Conservation (phyloP, 805 yeast genomes). For the Isabelozyma pseudorhagii region DNA sequence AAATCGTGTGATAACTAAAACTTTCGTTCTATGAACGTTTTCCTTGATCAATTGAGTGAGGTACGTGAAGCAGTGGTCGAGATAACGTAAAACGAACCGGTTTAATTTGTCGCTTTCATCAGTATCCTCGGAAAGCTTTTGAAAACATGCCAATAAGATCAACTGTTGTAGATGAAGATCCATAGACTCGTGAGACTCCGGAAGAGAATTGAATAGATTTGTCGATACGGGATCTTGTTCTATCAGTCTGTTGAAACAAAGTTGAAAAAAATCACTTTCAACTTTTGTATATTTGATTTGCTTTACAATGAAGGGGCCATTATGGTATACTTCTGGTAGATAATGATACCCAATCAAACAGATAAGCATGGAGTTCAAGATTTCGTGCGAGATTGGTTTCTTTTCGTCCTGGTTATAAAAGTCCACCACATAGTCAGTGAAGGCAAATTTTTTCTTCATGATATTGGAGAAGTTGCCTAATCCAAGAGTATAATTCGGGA, state of each 20-base stretch:
- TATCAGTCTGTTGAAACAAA: constrained; percentile 5
- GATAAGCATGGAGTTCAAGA: constrained; percentile 23
- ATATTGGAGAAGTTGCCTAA: constrained; percentile 41
- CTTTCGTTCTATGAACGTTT: constrained; percentile 3
- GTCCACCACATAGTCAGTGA: constrained; percentile 19
- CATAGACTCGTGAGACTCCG: constrained; percentile 3
- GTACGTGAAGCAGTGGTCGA: constrained; percentile 15
- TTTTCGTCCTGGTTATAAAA: constrained; percentile 8
- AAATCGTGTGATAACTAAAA: constrained; percentile 37
- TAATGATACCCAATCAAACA: constrained; percentile 43
- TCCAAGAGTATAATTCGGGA: constrained; percentile 45
- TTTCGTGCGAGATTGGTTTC: constrained; percentile 6
- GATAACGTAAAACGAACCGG: constrained; percentile 15
- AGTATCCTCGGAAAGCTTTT: constrained; percentile 9
- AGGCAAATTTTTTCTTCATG: constrained; percentile 34
- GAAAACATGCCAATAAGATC: constrained; percentile 19
- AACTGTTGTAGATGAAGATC: constrained; percentile 20
- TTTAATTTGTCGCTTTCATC: constrained; percentile 9
- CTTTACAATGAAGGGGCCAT: constrained; percentile 18
- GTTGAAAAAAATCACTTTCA: constrained; percentile 19
- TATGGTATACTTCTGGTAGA: constrained; percentile 30
- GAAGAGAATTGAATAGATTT: background rate
- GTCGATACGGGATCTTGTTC: background rate
- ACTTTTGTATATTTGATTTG: constrained; percentile 19
- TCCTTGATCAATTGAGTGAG: constrained; percentile 1